Conservation (phyloP, 495 filamentous ascomycete genomes). For the Talaromyces ruber region DNA sequence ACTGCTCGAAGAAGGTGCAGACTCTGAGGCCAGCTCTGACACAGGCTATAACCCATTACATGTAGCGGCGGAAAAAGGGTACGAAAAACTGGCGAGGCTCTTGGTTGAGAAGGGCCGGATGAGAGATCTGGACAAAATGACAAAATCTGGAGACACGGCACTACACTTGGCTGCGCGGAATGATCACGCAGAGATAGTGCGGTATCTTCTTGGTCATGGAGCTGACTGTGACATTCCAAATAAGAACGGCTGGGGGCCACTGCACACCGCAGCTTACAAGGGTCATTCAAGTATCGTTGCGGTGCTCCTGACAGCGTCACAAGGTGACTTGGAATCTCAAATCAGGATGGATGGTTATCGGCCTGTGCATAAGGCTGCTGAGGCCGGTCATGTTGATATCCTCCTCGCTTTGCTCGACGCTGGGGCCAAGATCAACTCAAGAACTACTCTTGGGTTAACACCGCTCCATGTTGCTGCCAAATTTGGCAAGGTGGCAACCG, state of each 20-base stretch:
- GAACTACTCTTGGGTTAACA: background rate
- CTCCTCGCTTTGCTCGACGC: slow-evolving; percentile 27
- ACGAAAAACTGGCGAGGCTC: slow-evolving; percentile 23
- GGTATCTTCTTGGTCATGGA: slow-evolving; percentile 23
- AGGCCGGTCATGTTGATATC: slow-evolving; percentile 25
- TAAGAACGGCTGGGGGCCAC: slow-evolving; percentile 21
- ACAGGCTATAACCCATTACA: slow-evolving; percentile 25
- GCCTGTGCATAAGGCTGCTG: slow-evolving; percentile 28
- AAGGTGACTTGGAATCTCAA: background rate
- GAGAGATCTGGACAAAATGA: slow-evolving; percentile 28
- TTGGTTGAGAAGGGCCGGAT: slow-evolving; percentile 31
- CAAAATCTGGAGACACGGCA: slow-evolving; percentile 23
- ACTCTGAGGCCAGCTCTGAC: slow-evolving; percentile 25
- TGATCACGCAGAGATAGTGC: background rate
- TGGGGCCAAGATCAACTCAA: slow-evolving; percentile 21
- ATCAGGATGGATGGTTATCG: background rate
- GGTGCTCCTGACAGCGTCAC: background rate
- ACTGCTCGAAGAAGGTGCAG: slow-evolving; percentile 28
- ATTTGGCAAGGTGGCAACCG: background rate
- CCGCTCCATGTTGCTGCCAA: background rate
- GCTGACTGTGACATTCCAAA: slow-evolving; percentile 29
- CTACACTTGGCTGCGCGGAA: background rate
- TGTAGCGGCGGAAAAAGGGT: slow-evolving; percentile 25
- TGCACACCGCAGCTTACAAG: slow-evolving; percentile 18
- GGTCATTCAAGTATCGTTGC: background rate